Evolutionary conservation across 148 eudicot genomes (phyloP), one percentile per base, ranked within the genome.

Genomic region (Nepenthes gracilis): DNA sequence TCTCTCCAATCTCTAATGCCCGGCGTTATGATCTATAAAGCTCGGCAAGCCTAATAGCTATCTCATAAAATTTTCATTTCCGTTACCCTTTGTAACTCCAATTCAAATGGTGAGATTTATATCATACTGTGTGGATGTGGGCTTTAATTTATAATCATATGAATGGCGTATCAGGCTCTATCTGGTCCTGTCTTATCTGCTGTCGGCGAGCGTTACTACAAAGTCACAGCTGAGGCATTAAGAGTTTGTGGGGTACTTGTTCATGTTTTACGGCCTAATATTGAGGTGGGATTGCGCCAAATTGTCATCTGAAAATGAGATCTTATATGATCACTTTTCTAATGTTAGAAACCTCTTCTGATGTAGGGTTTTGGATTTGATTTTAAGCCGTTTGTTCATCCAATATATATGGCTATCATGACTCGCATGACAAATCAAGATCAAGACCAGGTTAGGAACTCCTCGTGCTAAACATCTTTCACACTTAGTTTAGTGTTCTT

Each of bases 211-310:
- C 85, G 99, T 43, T 94, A 94, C 75, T 94, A 94, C 75, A 94
- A 94, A 70, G 99, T 94, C 63, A 94, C 95, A 43, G 89, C 99
- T 35, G 99, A 94, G 69, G 99, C 97, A 57, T 70, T 94, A 69
- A 81, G 99, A 81, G 99, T 85, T 33, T 94, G 99, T 52, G 99
- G 99, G 66, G 97, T 89, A 78, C 92, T 94, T 67, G 93, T 89
- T 73, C 90, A 95, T 53, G 90, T 94, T 63, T 73, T 94, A 71
- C 92, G 97, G 33, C 99, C 99, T 36, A 77, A 81, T 70, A 54
- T 83, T 68, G 83, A 94, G 85, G 99, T 94, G 38, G 67, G 71
- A 33, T 65, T 23, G 37, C 7, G 38, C 15, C 59, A 56, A 67
- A 14, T 58, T 63, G 34, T 58, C 15, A 58, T 43, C n/a, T 48